Evolutionary conservation across 179 eudicot genomes (phyloP), one percentile per base, ranked within the genome.

Genomic region (Spergularia azorica): DNA sequence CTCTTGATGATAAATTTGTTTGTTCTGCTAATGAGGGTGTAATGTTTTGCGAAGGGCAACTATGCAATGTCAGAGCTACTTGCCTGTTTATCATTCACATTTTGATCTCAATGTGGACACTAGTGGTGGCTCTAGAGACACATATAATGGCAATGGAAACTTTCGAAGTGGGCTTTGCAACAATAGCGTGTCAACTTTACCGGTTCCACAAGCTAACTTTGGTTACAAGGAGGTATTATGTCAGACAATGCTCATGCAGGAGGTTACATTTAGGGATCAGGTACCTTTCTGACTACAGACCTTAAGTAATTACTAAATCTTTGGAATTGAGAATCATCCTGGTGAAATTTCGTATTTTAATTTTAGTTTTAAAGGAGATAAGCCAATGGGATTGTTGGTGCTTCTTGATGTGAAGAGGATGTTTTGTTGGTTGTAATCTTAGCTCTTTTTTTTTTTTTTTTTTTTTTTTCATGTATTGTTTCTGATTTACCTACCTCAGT

Each of bases 221-320:
- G 63, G 66, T 16, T 79, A 67, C 3, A 76, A 73, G 78, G 85
- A 82, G 50, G 16, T 82, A 21, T 20, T 84, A 74, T 82, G 87
- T 13, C 79, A 76, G 66, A 84, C 85, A 18, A 84, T 84, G 74
- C 79, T 84, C 67, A 65, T 56, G 81, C 87, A 84, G 6, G 87
- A 84, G 59, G 79, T 50, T 73, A 82, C 83, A n/a, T 84, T 84
- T 73, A 84, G 65, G 85, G 85, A 79, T 84, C 87, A 84, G 87
- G 87, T 84, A 76, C 26, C 20, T 4, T 57, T 9, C 59, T 50
- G 63, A 7, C 43, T 56, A 39, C 12, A 59, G 13, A 55, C 26
- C 41, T 18, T 9, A 68, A 21, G 58, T 1, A 2, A n/a, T 14
- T 54, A 11, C 15, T 43, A 5, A 41, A 65, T 55, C 54, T 76